phyloP scores from a whole-genome alignment of 345 rosid species.

The Mangifera indica region DNA sequence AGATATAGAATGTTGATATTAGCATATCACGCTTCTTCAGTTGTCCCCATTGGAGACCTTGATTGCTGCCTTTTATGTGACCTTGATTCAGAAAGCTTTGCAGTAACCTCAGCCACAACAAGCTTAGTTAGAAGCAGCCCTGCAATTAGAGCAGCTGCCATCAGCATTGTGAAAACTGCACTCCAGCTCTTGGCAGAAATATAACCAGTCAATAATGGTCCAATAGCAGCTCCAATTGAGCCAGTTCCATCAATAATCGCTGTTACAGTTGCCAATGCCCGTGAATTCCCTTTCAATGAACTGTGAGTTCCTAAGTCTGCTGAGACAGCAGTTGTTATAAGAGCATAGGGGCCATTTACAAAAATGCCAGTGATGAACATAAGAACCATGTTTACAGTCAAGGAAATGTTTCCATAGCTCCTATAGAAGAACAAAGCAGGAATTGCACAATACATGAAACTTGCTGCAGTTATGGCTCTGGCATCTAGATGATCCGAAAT shows the following conservation, averaged over 20 bases:
- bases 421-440: conserved; percentile 86
- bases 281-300: conserved; percentile 76
- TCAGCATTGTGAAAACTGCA: conserved; percentile 85
- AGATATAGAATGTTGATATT: background rate
- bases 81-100: conserved; percentile 59
- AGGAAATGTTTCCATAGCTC: conserved; percentile 72
- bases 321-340: conserved; percentile 95
- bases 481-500: conserved; percentile 80
- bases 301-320: conserved; percentile 94
- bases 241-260: conserved; percentile 98
- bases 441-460: conserved; percentile 87
- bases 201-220: conserved; percentile 88
- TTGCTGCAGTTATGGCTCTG: conserved; percentile 89
- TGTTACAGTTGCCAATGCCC: conserved; percentile 94
- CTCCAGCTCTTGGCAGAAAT: conserved; percentile 86
- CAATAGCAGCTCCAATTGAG: conserved; percentile 93
- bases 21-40: conserved; percentile 20
- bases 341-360: conserved; percentile 92
- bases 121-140: conserved; percentile 79
- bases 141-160: conserved; percentile 80
- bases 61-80: conserved; percentile 21
- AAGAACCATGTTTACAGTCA: conserved; percentile 54
- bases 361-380: conserved; percentile 85
- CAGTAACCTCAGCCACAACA: conserved; percentile 71
- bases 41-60: conserved; percentile 20